Evolutionary conservation across 148 eudicot species (phyloP).

Genomic region (Agrostemma githago): DNA sequence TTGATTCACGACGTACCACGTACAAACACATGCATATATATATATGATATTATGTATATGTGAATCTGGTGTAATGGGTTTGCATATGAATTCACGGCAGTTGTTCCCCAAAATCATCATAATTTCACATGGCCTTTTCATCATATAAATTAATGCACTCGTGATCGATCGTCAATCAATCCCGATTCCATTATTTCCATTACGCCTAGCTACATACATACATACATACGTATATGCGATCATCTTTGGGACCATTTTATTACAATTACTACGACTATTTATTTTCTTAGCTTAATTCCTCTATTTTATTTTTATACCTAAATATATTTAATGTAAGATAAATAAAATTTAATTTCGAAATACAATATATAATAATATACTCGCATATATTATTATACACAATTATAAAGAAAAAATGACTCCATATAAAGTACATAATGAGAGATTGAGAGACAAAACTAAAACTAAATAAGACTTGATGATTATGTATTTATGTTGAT

Average conservation of each 20-base stretch:
- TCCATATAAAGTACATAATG: no score
- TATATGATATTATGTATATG: not conserved
- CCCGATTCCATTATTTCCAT: no score
- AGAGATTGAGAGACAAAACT: no score
- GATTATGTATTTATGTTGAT: no score
- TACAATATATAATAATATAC: no score
- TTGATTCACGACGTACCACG: constrained; percentile 1
- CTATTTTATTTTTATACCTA: not conserved
- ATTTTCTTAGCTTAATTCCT: not conserved
- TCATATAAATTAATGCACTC: constrained; percentile 15
- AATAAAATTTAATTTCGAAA: not conserved
- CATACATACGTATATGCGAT: not conserved
- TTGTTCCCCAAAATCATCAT: constrained; percentile 17
- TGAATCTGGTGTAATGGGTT: not conserved
- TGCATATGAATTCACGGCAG: constrained; percentile 14
- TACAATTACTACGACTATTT: not conserved
- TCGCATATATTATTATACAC: no score
- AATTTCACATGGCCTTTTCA: constrained; percentile 7
- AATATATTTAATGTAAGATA: no score
- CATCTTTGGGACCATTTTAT: constrained; percentile 9
- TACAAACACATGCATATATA: constrained; percentile 16
- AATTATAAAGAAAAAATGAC: no score
- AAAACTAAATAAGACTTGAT: no score
- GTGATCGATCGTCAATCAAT: constrained; percentile 3
- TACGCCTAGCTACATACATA: no score